These are phyloP conservation scores for Cyathus striatus DNA, from an alignment of 768 basidiomycete species.

Conservation along the genomic window DNA sequence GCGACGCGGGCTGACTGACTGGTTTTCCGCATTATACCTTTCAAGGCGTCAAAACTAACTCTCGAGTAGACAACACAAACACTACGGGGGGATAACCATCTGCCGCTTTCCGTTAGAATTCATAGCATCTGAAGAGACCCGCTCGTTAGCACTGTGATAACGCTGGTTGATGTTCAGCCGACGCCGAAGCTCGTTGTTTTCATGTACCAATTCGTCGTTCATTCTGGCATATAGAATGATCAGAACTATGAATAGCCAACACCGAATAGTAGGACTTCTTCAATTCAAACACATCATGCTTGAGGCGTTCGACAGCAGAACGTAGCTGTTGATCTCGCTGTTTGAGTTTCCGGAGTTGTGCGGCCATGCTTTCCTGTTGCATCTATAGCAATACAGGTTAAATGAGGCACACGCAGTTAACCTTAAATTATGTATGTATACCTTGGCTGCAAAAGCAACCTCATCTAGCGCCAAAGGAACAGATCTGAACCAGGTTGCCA, in stretches of 20 bases:
- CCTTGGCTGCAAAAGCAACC: constrained; percentile 65
- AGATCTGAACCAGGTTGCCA: constrained; percentile 78
- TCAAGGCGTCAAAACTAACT: background rate
- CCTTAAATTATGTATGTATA: too few relatives aligned
- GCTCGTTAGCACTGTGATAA: constrained; percentile 14
- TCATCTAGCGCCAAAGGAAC: constrained; percentile 58
- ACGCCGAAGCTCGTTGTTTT: constrained; percentile 46
- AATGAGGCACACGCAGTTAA: too few relatives aligned
- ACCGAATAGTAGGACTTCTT: constrained; percentile 39
- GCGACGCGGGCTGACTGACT: constrained; percentile 62
- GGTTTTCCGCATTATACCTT: constrained; percentile 19
- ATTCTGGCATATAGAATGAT: constrained; percentile 29
- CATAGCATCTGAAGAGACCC: constrained; percentile 25
- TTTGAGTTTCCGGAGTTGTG: constrained; percentile 62
- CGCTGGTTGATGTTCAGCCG: constrained; percentile 17
- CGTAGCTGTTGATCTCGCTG: constrained; percentile 53
- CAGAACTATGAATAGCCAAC: background rate
- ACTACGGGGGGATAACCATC: constrained; percentile 34
- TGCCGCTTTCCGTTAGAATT: constrained; percentile 67
- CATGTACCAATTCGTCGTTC: constrained; percentile 40
- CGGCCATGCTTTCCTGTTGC: constrained; percentile 71
- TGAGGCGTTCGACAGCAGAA: constrained; percentile 45
- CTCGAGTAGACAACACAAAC: constrained; percentile 3
- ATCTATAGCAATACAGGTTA: too few relatives aligned
- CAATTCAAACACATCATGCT: constrained; percentile 45